Evolutionary conservation across 75 land plant species (phyloP), one percentile per base, ranked within the genome.

Genomic region (Cupressus sempervirens): DNA sequence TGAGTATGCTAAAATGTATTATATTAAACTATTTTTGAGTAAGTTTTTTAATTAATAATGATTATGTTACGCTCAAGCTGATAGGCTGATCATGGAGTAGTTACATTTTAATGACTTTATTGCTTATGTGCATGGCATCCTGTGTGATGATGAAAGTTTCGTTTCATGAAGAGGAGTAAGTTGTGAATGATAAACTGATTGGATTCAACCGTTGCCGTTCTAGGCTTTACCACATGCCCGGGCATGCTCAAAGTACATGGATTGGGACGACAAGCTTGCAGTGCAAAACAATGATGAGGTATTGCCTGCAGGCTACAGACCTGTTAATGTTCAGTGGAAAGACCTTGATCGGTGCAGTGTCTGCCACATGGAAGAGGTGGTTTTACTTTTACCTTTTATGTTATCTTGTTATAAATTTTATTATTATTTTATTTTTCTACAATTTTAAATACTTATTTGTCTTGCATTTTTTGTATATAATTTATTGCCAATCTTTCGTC

Each of bases 261-360:
- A 35, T 30, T 87, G 89, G 91, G 45, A 56, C 26, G 92, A 89
- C 30, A 90, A 89, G 56, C 67, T 84, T 18, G 43, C 85, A 26
- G 81, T 81, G 67, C 85, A 88, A 81, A 89, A 84, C 84, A 46
- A 36, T 56, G 80, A 84, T 40, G 89, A 79, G 35, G 86, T 90
- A 23, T 56, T 90, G 40, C 94, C 96, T 74, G 86, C 83, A 83
- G 95, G 95, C 23, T 97, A 93, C 82, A 90, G 92, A 80, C 94
- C 96, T 83, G 98, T 97, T 53, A 88, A 91, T 82, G 91, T 95
- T 81, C 90, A 92, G 18, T 94, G 98, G 98, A 97, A 96, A 86
- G 98, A 97, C 82, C 91, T 96, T 83, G 99, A 97, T 77, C 93
- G 93, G 62, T 97, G 99, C 89, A 93, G 88, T 79, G 99, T 97